phyloP scores from a whole-genome alignment of 2,329 filamentous ascomycete species.

The Colletotrichum nymphaeae region DNA sequence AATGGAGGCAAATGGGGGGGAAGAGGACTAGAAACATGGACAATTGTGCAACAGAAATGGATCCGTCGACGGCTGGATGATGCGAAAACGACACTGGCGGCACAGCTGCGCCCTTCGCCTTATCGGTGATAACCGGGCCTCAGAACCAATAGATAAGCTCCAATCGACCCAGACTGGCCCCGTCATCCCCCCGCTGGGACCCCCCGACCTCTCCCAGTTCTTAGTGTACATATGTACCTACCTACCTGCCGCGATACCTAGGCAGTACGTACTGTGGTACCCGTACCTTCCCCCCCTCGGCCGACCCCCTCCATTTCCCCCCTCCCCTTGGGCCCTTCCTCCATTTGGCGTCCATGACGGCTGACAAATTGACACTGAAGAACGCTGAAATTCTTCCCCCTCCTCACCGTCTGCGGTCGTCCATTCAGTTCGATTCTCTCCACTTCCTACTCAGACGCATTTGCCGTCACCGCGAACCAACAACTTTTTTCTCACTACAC shows the following conservation, averaged over 20 bases:
- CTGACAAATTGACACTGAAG: slow-evolving; percentile 36
- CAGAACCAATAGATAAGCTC: slow-evolving; percentile 28
- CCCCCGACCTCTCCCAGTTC: neutral
- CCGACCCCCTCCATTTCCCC: slow-evolving; percentile 29
- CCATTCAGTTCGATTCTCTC: slow-evolving; percentile 33
- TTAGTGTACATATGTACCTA: too few species aligned
- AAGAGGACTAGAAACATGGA: neutral
- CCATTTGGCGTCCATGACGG: slow-evolving; percentile 19
- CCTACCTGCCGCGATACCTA: too few species aligned
- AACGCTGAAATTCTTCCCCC: slow-evolving; percentile 37
- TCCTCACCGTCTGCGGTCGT: slow-evolving; percentile 31
- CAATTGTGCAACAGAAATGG: slow-evolving; percentile 4
- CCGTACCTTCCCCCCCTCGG: slow-evolving; percentile 4
- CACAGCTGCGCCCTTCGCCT: neutral
- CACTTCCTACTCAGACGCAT: slow-evolving; percentile 27
- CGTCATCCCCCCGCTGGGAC: neutral
- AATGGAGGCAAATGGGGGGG: neutral
- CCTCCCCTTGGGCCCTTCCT: neutral
- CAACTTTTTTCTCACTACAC: slow-evolving; percentile 1
- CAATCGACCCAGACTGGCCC: neutral
- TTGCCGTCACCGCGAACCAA: slow-evolving; percentile 17
- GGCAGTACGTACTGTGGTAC: too few species aligned
- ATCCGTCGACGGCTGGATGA: slow-evolving; percentile 16
- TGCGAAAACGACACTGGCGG: slow-evolving; percentile 21
- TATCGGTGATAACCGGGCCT: neutral